phyloP scores from a whole-genome alignment of 495 filamentous ascomycete genomes.

The Sabuloglossum arenarium region DNA sequence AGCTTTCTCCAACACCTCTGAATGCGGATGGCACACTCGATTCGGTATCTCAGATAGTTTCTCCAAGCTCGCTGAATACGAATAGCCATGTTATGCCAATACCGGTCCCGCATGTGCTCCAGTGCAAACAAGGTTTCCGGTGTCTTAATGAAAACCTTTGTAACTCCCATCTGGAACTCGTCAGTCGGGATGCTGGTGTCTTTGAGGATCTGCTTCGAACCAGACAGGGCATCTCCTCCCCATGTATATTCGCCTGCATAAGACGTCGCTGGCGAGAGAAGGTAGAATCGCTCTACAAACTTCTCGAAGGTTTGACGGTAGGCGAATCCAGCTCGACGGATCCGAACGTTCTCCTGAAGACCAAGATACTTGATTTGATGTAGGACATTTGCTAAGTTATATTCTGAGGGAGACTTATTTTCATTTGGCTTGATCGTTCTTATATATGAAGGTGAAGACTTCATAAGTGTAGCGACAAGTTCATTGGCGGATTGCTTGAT shows the following conservation, averaged over 20 bases:
- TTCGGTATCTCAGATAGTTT: constrained; percentile 80
- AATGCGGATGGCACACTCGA: constrained; percentile 81
- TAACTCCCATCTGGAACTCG: constrained; percentile 93
- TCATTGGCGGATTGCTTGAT: constrained; percentile 95
- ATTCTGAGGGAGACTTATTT: constrained; percentile 86
- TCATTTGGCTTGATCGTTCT: constrained; percentile 99
- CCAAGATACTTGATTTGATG: constrained; percentile 99
- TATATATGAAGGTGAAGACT: constrained; percentile 90
- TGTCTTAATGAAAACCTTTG: constrained; percentile 96
- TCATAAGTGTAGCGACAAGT: constrained; percentile 88
- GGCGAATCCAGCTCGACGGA: constrained; percentile 88
- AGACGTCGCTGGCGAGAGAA: constrained; percentile 81
- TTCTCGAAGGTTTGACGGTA: constrained; percentile 97
- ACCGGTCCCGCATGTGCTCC: constrained; percentile 91
- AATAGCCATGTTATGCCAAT: constrained; percentile 99
- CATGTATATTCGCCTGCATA: constrained; percentile 97
- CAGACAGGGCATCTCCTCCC: constrained; percentile 67
- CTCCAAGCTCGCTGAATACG: constrained; percentile 95
- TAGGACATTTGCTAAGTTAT: constrained; percentile 74
- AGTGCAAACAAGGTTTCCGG: constrained; percentile 94
- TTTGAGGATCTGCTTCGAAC: constrained; percentile 84
- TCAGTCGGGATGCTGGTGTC: constrained; percentile 87
- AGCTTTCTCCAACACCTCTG: constrained; percentile 90
- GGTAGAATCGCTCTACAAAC: constrained; percentile 93
- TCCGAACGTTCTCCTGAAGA: constrained; percentile 96